phyloP scores from a whole-genome alignment of 208 protist genomes.

The Phytomonas serpens region DNA sequence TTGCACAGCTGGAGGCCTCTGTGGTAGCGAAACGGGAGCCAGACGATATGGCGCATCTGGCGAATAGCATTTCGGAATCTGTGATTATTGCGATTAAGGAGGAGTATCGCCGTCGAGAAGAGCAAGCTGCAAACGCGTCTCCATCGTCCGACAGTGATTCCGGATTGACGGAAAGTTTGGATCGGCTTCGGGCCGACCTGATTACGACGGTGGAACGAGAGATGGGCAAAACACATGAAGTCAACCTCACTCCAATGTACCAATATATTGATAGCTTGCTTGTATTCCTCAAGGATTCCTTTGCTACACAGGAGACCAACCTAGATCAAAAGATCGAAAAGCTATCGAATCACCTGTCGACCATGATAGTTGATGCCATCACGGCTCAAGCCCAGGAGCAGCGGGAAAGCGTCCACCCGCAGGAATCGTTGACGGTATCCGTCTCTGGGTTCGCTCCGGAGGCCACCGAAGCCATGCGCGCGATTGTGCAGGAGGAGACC shows the following conservation, averaged over 20 bases:
- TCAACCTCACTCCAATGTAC: slow-evolving; percentile 74
- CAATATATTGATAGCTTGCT: slow-evolving; percentile 72
- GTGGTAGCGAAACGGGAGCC: neutral
- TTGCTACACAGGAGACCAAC: slow-evolving; percentile 25
- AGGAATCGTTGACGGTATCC: neutral
- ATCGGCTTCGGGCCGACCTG: slow-evolving; percentile 34
- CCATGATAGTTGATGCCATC: slow-evolving; percentile 17
- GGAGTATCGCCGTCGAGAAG: slow-evolving; percentile 7
- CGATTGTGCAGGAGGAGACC: slow-evolving; percentile 11
- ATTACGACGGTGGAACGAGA: slow-evolving; percentile 35
- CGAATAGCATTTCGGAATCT: slow-evolving; percentile 20
- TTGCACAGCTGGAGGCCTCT: slow-evolving; percentile 17
- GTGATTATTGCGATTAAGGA: slow-evolving; percentile 17
- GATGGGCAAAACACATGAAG: slow-evolving; percentile 45
- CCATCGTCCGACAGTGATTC: slow-evolving; percentile 1
- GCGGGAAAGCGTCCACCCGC: neutral
- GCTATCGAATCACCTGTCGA: neutral
- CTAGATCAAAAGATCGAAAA: slow-evolving; percentile 18
- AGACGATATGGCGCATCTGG: slow-evolving; percentile 13
- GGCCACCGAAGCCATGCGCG: neutral
- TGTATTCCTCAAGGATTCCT: slow-evolving; percentile 41
- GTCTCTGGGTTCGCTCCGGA: neutral
- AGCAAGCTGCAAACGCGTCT: slow-evolving; percentile 7
- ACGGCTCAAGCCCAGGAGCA: slow-evolving; percentile 9
- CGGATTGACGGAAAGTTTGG: slow-evolving; percentile 17